Percentiles rank a stretch among this genome's conserved stretches.
Conservation (phyloP, 495 filamentous ascomycete genomes). For the Penicillium riverlandense region DNA sequence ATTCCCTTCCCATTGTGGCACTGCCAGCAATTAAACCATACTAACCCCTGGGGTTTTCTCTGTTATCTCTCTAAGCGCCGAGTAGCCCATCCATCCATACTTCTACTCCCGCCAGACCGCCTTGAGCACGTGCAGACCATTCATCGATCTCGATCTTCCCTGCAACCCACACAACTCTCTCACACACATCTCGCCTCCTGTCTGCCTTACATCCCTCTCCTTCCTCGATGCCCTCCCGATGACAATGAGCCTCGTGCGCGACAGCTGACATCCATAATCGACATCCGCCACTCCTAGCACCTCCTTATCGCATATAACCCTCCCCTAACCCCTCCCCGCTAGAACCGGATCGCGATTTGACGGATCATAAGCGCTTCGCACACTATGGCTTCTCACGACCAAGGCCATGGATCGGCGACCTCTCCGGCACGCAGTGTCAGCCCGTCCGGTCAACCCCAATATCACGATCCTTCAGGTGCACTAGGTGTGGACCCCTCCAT, state of each 20-base stretch:
- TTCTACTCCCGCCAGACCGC: constrained; percentile 13
- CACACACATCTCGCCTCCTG: too few species aligned
- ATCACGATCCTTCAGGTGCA: constrained; percentile 28
- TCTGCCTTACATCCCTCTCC: too few species aligned
- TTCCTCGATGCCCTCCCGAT: too few species aligned
- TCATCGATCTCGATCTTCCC: constrained; percentile 2
- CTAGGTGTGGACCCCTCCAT: constrained; percentile 33
- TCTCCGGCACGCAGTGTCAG: constrained; percentile 32
- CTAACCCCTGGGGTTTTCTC: too few species aligned
- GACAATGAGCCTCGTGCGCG: too few species aligned
- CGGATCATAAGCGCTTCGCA: constrained; percentile 5
- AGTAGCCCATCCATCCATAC: too few species aligned
- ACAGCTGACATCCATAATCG: too few species aligned
- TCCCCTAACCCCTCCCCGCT: neutral
- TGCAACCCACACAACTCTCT: neutral
- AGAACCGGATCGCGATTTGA: neutral
- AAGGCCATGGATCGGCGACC: constrained; percentile 20
- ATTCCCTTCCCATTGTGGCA: too few species aligned
- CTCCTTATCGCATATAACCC: neutral
- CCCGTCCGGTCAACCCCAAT: constrained; percentile 32
- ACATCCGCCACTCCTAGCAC: too few species aligned
- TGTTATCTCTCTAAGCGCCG: too few species aligned
- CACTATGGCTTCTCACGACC: constrained; percentile 34
- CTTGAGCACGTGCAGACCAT: constrained; percentile 22
- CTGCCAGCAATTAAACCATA: too few species aligned